Conservation (phyloP, 2,329 filamentous ascomycete species). For the Hymenoscyphus linearis region DNA sequence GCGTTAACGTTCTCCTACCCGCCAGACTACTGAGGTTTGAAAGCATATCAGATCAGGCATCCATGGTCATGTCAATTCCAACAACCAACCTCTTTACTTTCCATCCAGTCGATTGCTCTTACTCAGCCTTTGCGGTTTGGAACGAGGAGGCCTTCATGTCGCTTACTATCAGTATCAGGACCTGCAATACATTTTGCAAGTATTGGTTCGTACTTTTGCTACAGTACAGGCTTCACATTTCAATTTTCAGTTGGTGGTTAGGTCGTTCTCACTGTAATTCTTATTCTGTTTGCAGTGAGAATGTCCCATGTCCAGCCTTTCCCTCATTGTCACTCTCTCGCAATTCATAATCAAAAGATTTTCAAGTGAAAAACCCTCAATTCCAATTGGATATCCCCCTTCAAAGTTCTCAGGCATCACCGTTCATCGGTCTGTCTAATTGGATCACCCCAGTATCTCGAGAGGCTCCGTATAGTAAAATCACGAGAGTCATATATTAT, state of each 20-base stretch:
- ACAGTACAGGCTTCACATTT: background rate
- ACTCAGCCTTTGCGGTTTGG: background rate
- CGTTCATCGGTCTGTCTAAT: background rate
- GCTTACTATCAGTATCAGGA: background rate
- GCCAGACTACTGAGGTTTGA: background rate
- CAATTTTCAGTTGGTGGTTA: too few relatives aligned
- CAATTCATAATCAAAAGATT: too few relatives aligned
- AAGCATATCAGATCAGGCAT: constrained; percentile 7
- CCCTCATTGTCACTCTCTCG: too few relatives aligned
- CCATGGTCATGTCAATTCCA: constrained; percentile 1
- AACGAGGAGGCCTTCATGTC: background rate
- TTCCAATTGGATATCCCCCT: background rate
- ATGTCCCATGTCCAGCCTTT: too few relatives aligned
- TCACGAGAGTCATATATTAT: background rate
- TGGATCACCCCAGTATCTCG: background rate
- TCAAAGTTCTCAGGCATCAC: background rate
- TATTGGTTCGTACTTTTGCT: background rate
- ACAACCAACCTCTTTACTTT: background rate
- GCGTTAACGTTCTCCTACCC: background rate
- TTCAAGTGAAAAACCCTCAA: background rate
- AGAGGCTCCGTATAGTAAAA: background rate
- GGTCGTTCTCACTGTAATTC: too few relatives aligned
- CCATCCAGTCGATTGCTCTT: background rate
- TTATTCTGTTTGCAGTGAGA: too few relatives aligned
- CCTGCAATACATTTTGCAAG: too few relatives aligned